Percentiles rank a stretch among this genome's conserved stretches.
Conservation (phyloP, 2,329 filamentous ascomycete species). For the Graphiopsis chlorocephala region DNA sequence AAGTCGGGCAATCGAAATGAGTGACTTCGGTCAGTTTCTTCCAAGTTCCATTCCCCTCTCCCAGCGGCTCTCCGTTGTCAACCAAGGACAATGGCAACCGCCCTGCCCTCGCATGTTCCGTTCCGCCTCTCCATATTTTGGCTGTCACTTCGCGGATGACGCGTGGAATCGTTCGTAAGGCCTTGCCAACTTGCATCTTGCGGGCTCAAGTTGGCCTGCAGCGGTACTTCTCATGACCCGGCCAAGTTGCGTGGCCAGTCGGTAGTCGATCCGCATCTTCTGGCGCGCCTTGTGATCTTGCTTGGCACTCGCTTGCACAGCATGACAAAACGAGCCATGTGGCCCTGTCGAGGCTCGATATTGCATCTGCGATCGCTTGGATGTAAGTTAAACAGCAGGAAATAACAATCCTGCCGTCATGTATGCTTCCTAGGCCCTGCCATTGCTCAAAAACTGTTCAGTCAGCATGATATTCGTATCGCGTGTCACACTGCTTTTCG, state of each 20-base stretch:
- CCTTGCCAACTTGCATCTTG: not conserved
- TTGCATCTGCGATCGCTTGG: not conserved
- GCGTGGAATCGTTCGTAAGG: not conserved
- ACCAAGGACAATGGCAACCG: not conserved
- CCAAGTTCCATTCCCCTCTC: not conserved
- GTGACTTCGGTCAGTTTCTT: slow-evolving; percentile 24
- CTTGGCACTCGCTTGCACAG: not conserved
- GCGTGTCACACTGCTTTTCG: not conserved
- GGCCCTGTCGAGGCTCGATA: not conserved
- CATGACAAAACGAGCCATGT: not conserved
- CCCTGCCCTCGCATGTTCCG: not conserved
- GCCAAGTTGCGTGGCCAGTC: not conserved
- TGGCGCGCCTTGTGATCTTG: not conserved
- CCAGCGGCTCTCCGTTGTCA: not conserved
- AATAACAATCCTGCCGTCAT: not conserved
- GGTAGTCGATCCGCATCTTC: not conserved
- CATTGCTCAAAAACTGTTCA: slow-evolving; percentile 21
- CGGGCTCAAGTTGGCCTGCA: not conserved
- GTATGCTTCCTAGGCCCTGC: slow-evolving; percentile 31
- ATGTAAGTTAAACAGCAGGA: not conserved
- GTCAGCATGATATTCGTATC: slow-evolving; percentile 25
- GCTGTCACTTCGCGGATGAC: not conserved
- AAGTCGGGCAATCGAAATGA: slow-evolving; percentile 20
- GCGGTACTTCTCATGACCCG: not conserved
- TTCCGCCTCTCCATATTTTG: not conserved